Evolutionary conservation across 345 rosid genomes (phyloP), one percentile per base, ranked within the genome.

Genomic region (Boechera divaricarpa): DNA sequence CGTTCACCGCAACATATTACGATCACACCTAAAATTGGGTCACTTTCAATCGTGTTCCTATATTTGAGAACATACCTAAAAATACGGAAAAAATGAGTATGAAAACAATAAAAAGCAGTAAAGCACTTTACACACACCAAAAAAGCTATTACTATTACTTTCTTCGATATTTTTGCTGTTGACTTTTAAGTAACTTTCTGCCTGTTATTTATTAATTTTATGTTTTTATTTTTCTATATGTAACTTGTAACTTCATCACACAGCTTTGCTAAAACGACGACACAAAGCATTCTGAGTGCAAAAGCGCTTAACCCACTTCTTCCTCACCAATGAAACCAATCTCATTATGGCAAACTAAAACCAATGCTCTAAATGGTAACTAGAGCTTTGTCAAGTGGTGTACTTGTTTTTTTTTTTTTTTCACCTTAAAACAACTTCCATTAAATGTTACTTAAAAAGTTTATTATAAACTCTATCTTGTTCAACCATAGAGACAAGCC

Each of bases 231-330:
- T 49, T 5, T 18, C 5, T 8, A 5, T 49, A 24, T 21, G 13
- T 58, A n/a, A 31, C 5, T 32, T 10, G 53, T 60, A 21, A 63
- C 41, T 36, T 26, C 48, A 64, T 49, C 48, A 64, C 24, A 48
- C n/a, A 32, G 63, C 13, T 36, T 61, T 53, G 33, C 75, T 7
- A 58, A 59, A 53, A 45, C 13, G 60, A 45, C 24, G 53, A 32
- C 71, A 49, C 38, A 58, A 57, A 75, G 10, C 13, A 55, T 7
- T 31, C 29, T 15, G 49, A 76, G 55, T 76, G 75, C 79, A 60
- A 52, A 52, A 76, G 63, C 69, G 69, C 69, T 69, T 60, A 76
- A 76, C 63, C 63, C 69, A 49, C 60, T 67, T 51, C 36, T 8
- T 29, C n/a, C 21, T 24, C 51, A 52, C 72, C 60, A 12, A 66